A percentile compares a stretch with the other conserved stretches of the same genome.
Conservation (phyloP, 2,329 filamentous ascomycete genomes). For the Geoglossum cookeanum region DNA sequence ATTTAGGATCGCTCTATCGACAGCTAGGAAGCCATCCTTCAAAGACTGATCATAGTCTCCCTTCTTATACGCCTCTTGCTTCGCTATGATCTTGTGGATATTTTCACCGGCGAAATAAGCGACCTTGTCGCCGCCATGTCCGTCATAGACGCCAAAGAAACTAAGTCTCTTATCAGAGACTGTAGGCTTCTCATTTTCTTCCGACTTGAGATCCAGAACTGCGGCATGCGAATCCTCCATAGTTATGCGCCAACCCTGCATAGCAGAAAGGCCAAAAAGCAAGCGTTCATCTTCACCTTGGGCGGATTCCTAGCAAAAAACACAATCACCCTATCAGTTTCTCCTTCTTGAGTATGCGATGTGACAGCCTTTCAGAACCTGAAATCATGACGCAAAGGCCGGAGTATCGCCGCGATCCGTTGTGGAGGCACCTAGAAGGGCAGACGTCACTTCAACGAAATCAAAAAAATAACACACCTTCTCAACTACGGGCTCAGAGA, state of each 20-base stretch:
- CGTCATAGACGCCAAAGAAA: conserved; percentile 97
- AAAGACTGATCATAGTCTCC: conserved; percentile 88
- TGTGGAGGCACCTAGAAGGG: too few relatives aligned
- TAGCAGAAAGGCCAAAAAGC: conserved; percentile 85
- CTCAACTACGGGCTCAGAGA: conserved; percentile 96
- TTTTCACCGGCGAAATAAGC: conserved; percentile 83
- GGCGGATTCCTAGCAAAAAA: conserved; percentile 51
- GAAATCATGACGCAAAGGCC: neutral
- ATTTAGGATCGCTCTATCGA: conserved; percentile 85
- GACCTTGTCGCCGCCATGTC: conserved; percentile 92
- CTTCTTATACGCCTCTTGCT: conserved; percentile 82
- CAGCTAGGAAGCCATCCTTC: conserved; percentile 93
- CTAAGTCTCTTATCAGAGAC: conserved; percentile 56
- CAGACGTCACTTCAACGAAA: neutral
- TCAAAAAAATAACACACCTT: conserved; percentile 48
- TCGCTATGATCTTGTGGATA: conserved; percentile 83
- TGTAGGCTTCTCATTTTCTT: conserved; percentile 32
- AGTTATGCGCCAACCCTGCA: conserved; percentile 99
- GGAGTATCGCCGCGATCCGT: neutral
- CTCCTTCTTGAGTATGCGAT: neutral
- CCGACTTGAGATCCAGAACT: conserved; percentile 65
- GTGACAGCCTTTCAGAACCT: neutral
- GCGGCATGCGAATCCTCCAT: conserved; percentile 96
- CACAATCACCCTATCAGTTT: conserved; percentile 1
- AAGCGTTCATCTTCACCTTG: conserved; percentile 84